Base-by-base conservation (phyloP, 345 rosid genomes). In the Alliaria petiolata region DNA sequence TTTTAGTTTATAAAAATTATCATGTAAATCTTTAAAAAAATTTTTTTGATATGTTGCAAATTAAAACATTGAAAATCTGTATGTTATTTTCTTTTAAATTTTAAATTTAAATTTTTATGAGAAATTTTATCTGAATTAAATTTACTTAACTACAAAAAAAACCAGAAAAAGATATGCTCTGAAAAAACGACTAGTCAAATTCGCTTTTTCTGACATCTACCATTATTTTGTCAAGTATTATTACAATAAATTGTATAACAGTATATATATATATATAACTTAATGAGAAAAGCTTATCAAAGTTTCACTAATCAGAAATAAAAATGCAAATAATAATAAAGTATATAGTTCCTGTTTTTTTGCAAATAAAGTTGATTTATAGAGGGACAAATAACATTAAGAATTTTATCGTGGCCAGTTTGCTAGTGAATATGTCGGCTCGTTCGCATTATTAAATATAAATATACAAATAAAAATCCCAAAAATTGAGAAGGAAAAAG, bases 351-450 rank as follows among this genome's bases (percentile, higher is more conserved):
- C 9, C 0, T 25, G n/a, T 26, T 51, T 11, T 19, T 1, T 6
- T 12, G 1, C 26, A 15, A 6, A 15, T n/a, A 38, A 60, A 40
- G 60, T 33, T 42, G n/a, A 4, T 35, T 0, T 15, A 5, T 8
- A 33, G 30, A 54, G 31, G n/a, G 28, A 35, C 1, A 66, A 49
- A 67, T 49, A 66, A 39, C 31, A 51, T 33, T 50, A 74, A 51
- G 38, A 67, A 42, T 11, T 40, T 33, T 14, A 74, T 74, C 61
- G 78, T 74, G 72, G 62, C 72, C 67, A 74, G 78, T 30, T 60
- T 52, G 69, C 35, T 33, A 67, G 69, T 75, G 68, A 83, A 81
- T 78, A 82, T 86, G 98, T 92, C 91, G 95, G 92, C 88, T 82
- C 79, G 79, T 80, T 81, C 67, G 63, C 81, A 78, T 69, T 65